phyloP scores from a whole-genome alignment of 1,139 yeast genomes.

The Suhomyces guaymorum region DNA sequence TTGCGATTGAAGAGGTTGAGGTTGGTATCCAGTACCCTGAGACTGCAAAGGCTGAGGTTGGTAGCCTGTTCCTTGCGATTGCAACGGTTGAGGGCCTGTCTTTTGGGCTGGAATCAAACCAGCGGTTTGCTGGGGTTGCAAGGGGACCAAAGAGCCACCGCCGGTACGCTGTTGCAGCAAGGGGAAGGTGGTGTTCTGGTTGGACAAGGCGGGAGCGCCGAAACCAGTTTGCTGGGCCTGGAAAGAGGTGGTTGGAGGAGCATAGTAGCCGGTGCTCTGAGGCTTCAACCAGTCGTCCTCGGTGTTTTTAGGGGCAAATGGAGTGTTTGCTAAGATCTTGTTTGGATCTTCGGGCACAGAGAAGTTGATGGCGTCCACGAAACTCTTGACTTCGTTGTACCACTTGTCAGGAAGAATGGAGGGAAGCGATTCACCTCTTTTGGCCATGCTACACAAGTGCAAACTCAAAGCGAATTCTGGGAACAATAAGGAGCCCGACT shows the following conservation, averaged over 20 bases:
- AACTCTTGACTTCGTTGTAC: constrained; percentile 79
- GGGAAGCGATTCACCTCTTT: constrained; percentile 80
- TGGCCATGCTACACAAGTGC: constrained; percentile 77
- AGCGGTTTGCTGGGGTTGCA: constrained; percentile 52
- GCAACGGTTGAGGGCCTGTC: constrained; percentile 31
- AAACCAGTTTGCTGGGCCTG: constrained; percentile 42
- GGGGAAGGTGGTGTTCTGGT: constrained; percentile 22
- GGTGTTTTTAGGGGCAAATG: constrained; percentile 36
- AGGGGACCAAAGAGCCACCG: constrained; percentile 45
- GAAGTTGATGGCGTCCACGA: constrained; percentile 87
- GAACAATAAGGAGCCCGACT: constrained; percentile 79
- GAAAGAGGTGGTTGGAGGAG: constrained; percentile 26
- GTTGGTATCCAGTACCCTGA: constrained; percentile 19
- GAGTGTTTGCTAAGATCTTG: constrained; percentile 46
- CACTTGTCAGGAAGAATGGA: constrained; percentile 67
- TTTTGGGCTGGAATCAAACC: constrained; percentile 47
- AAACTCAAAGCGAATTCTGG: constrained; percentile 95
- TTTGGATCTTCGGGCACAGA: constrained; percentile 63
- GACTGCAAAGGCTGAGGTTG: constrained; percentile 15
- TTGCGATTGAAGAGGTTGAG: constrained; percentile 7
- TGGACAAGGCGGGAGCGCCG: constrained; percentile 17
- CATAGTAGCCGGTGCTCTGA: constrained; percentile 26
- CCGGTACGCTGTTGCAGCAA: constrained; percentile 45
- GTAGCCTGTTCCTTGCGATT: constrained; percentile 24
- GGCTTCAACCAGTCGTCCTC: constrained; percentile 35